A percentile compares a stretch with the other conserved stretches of the same genome.
phyloP scores from a whole-genome alignment of 1,284 basidiomycete species.

The Rhodotorula sp. region DNA sequence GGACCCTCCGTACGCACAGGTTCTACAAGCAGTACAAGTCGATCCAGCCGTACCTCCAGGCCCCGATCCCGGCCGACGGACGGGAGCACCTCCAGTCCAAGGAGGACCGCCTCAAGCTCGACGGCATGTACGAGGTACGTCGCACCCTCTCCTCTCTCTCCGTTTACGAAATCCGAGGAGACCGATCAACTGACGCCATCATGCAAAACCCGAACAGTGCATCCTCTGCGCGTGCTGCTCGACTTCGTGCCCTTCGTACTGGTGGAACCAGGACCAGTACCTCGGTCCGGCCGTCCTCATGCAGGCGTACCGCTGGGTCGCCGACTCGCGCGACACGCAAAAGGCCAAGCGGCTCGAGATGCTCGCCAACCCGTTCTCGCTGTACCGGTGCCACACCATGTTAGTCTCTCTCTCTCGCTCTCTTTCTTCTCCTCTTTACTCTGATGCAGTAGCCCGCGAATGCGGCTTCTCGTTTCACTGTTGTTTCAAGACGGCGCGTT shows the following conservation, averaged over 20 bases:
- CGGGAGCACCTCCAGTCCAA: constrained; percentile 82
- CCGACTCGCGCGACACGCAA: constrained; percentile 87
- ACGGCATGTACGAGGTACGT: constrained; percentile 82
- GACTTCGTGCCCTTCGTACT: constrained; percentile 75
- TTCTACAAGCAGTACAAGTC: constrained; percentile 99
- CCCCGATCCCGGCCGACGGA: constrained; percentile 76
- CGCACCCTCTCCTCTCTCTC: too few species aligned
- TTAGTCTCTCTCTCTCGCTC: not conserved
- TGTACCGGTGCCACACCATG: constrained; percentile 62
- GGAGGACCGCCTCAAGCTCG: constrained; percentile 92
- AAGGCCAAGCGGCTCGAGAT: constrained; percentile 81
- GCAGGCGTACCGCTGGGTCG: constrained; percentile 81
- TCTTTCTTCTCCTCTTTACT: not conserved
- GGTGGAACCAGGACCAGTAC: constrained; percentile 98
- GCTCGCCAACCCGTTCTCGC: constrained; percentile 90
- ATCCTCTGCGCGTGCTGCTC: constrained; percentile 94
- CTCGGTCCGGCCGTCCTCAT: constrained; percentile 87
- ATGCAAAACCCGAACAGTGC: constrained; percentile 33
- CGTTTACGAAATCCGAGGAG: accelerated
- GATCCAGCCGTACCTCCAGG: constrained; percentile 92
- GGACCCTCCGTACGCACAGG: constrained; percentile 61
- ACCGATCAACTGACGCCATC: not conserved
- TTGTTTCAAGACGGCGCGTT: constrained; percentile 47
- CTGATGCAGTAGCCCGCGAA: too few species aligned
- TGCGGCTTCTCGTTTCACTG: not conserved